Evolutionary conservation across 192 early-diverging fungal species (phyloP).

Genomic region (Backusella tarrabulga): DNA sequence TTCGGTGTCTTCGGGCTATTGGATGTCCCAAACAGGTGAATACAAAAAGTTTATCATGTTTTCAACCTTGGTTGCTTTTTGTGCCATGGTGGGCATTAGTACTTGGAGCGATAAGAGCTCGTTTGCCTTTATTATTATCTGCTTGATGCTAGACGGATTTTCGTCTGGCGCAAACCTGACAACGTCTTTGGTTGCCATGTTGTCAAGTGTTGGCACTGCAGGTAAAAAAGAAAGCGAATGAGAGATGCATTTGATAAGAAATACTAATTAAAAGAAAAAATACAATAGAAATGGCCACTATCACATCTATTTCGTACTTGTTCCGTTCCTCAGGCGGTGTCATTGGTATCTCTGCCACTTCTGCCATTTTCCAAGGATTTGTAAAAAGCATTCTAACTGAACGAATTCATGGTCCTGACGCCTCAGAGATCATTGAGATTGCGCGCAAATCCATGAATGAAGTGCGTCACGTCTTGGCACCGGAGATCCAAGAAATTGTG

Average conservation of each 20-base stretch:
- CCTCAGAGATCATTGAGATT: constrained; percentile 20
- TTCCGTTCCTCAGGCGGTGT: constrained; percentile 52
- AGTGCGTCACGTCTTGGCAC: neutral
- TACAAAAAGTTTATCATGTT: constrained; percentile 37
- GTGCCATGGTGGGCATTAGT: constrained; percentile 52
- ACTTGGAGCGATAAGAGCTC: constrained; percentile 53
- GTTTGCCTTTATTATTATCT: constrained; percentile 44
- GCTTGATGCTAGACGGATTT: constrained; percentile 48
- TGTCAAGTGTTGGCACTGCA: constrained; percentile 47
- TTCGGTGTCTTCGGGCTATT: constrained; percentile 23
- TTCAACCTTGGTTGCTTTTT: constrained; percentile 46
- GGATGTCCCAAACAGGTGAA: constrained; percentile 35
- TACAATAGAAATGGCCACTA: constrained; percentile 53
- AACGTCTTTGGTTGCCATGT: constrained; percentile 49
- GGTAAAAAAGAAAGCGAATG: constrained; percentile 32
- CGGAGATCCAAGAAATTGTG: neutral
- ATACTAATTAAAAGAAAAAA: constrained; percentile 29
- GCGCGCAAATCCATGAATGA: constrained; percentile 26
- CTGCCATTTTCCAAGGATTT: constrained; percentile 40
- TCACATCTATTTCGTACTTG: constrained; percentile 52
- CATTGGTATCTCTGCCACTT: constrained; percentile 52
- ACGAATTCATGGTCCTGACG: constrained; percentile 33
- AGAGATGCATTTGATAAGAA: neutral
- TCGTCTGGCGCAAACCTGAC: constrained; percentile 56
- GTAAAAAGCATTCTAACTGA: constrained; percentile 30